These are phyloP conservation scores for Candida alai DNA, from an alignment of 805 yeast genomes.

Conservation along the genomic window DNA sequence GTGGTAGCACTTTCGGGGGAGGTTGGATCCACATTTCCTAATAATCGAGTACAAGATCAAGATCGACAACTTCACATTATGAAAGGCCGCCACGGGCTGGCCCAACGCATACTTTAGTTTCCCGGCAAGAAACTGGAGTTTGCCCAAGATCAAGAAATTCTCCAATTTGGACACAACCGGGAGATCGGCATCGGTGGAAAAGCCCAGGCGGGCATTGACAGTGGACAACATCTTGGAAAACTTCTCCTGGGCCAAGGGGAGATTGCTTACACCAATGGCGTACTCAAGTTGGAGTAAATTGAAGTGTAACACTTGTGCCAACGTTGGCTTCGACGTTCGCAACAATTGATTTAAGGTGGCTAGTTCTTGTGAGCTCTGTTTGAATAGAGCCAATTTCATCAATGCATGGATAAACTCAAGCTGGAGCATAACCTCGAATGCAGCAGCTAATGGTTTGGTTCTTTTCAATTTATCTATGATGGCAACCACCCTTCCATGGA, in stretches of 20 bases:
- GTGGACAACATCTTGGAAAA: slow-evolving; percentile 19
- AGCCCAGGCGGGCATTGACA: slow-evolving; percentile 26
- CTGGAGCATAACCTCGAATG: slow-evolving; percentile 9
- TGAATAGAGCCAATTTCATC: slow-evolving; percentile 8
- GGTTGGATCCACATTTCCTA: slow-evolving; percentile 30
- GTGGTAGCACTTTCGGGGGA: slow-evolving; percentile 8
- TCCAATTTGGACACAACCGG: slow-evolving; percentile 18
- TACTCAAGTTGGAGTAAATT: slow-evolving; percentile 30
- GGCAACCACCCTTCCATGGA: slow-evolving; percentile 17
- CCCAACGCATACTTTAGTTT: slow-evolving; percentile 15
- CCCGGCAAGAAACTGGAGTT: slow-evolving; percentile 31
- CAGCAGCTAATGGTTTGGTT: slow-evolving; percentile 7
- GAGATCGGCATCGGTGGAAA: slow-evolving; percentile 16
- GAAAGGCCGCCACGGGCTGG: slow-evolving; percentile 26
- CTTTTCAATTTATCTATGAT: slow-evolving; percentile 20
- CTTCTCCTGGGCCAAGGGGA: slow-evolving; percentile 18
- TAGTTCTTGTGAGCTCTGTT: slow-evolving; percentile 16
- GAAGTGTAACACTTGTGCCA: slow-evolving; percentile 18
- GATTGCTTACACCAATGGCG: slow-evolving; percentile 16
- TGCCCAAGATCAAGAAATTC: slow-evolving; percentile 29
- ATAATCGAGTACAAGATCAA: slow-evolving; percentile 52
- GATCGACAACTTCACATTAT: slow-evolving; percentile 45
- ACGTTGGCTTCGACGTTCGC: slow-evolving; percentile 8
- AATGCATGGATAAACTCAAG: slow-evolving; percentile 13
- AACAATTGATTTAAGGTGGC: slow-evolving; percentile 13